Evolutionary conservation across 225 moss, liverwort and hornwort species (phyloP).

Genomic region (Lunularia cruciata): DNA sequence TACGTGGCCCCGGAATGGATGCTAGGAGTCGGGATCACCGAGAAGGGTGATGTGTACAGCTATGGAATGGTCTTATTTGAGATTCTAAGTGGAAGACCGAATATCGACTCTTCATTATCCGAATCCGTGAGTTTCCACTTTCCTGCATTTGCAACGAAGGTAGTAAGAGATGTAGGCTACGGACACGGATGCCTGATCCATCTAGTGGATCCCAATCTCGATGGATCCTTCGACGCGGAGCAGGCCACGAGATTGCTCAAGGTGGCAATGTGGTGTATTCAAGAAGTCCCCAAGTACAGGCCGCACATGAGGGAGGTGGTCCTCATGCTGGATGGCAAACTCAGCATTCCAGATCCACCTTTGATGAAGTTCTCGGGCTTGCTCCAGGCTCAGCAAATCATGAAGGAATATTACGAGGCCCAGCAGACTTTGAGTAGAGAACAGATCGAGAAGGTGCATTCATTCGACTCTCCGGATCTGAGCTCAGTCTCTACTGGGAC

Average conservation of each 20-base stretch:
- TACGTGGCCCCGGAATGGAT: constrained; percentile 76
- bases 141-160: constrained; percentile 32
- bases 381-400: constrained; percentile 7
- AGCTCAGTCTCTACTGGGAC: neutral
- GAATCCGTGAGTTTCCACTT: constrained; percentile 38
- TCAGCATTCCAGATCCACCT: constrained; percentile 31
- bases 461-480: neutral
- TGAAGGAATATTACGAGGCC: neutral
- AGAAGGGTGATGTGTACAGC: constrained; percentile 68
- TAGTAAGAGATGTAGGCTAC: constrained; percentile 26
- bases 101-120: constrained; percentile 45
- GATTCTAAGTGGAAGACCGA: constrained; percentile 59
- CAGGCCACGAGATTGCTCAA: constrained; percentile 24
- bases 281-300: constrained; percentile 28
- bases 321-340: constrained; percentile 30
- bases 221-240: constrained; percentile 12
- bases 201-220: constrained; percentile 18
- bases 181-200: constrained; percentile 11
- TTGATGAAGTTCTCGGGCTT: constrained; percentile 17
- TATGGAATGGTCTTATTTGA: constrained; percentile 69
- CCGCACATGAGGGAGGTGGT: constrained; percentile 36
- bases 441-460: neutral
- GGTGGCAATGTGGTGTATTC: constrained; percentile 40
- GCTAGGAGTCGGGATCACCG: constrained; percentile 53
- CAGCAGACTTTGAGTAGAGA: constrained; percentile 2